A percentile compares a stretch with the other conserved stretches of the same genome.
Conservation (phyloP, 176 grass and related monocot genomes). For the Ampelocalamus luodianensis region DNA sequence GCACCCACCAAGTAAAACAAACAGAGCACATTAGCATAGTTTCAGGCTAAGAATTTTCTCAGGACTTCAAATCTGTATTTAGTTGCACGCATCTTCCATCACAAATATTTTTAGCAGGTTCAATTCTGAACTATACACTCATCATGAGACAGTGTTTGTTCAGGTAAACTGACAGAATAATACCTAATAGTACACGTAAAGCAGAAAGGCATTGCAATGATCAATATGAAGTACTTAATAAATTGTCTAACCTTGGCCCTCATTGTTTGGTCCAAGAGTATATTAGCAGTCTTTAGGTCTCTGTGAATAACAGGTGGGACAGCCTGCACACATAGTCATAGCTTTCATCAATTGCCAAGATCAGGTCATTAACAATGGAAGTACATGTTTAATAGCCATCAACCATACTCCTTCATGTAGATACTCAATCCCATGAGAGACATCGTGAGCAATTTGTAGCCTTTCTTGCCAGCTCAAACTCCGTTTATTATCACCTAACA, state of each 20-base stretch:
- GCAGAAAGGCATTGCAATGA: slow-evolving; percentile 14
- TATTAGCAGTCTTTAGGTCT: slow-evolving; percentile 92
- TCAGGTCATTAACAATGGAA: slow-evolving; percentile 18
- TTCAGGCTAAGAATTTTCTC: slow-evolving; percentile 52
- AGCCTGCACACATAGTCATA: slow-evolving; percentile 66
- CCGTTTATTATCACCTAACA: slow-evolving; percentile 73
- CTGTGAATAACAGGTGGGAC: slow-evolving; percentile 90
- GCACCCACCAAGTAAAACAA: slow-evolving; percentile 26
- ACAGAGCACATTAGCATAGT: neutral
- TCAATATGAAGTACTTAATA: slow-evolving; percentile 7
- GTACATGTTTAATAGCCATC: slow-evolving; percentile 37
- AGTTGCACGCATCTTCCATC: slow-evolving; percentile 18
- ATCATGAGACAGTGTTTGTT: slow-evolving; percentile 1
- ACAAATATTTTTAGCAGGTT: slow-evolving; percentile 8
- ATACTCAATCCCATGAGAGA: slow-evolving; percentile 97
- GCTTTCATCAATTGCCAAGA: slow-evolving; percentile 41
- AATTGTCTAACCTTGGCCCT: slow-evolving; percentile 66
- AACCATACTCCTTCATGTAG: slow-evolving; percentile 92
- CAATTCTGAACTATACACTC: slow-evolving; percentile 4
- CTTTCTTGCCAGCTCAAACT: slow-evolving; percentile 89
- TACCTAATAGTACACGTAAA: slow-evolving; percentile 19
- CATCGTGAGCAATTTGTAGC: slow-evolving; percentile 83
- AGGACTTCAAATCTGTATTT: neutral
- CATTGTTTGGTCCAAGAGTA: slow-evolving; percentile 71
- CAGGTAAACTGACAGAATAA: slow-evolving; percentile 14